Evolutionary conservation across 345 rosid species (phyloP), one percentile per base, ranked within the genome.

Genomic region (Syzygium jambos): DNA sequence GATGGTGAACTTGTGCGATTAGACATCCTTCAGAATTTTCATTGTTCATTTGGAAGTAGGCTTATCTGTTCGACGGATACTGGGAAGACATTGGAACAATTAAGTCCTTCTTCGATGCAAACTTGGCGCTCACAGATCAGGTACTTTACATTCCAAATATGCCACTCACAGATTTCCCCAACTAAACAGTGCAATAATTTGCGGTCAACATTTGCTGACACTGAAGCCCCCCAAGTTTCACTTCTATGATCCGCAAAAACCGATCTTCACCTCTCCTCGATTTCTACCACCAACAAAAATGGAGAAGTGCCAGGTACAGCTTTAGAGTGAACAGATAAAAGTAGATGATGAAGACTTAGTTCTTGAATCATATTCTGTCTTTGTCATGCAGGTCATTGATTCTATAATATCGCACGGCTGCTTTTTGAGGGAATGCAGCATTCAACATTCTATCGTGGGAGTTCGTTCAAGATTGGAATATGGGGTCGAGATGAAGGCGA

Each of bases 51-150:
- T 73, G 80, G 27, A 73, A 73, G 25, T 88, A 95, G 98, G 97
- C 96, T 55, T 94, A 95, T 90, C 86, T 95, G 27, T 95, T 93
- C 86, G 83, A 90, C 8, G 98, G 90, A 89, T 97, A 95, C 90
- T 97, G 97, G 98, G 98, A 95, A 87, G 99, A 97, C 90, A 95
- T 97, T 16, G 99, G 98, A 56, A 95, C 98, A 19, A 94, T 97
- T 89, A 94, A 92, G 90, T 94, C 98, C 57, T 95, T 97, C 87
- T 97, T 93, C 57, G 98, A 97, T 56, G 98, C 99, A 59, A 97
- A 95, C 93, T 91, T 94, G 91, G 97, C 97, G 56, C 95, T 96
- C 88, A 93, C 94, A 51, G 97, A 94, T 84, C 93, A 95, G 94
- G 97, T 95, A 91, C 19, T 87, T 86, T 86, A 87, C 90, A 87